These are phyloP conservation scores for Cercophora newfieldiana DNA, from an alignment of 495 filamentous ascomycete species.

Conservation along the genomic window DNA sequence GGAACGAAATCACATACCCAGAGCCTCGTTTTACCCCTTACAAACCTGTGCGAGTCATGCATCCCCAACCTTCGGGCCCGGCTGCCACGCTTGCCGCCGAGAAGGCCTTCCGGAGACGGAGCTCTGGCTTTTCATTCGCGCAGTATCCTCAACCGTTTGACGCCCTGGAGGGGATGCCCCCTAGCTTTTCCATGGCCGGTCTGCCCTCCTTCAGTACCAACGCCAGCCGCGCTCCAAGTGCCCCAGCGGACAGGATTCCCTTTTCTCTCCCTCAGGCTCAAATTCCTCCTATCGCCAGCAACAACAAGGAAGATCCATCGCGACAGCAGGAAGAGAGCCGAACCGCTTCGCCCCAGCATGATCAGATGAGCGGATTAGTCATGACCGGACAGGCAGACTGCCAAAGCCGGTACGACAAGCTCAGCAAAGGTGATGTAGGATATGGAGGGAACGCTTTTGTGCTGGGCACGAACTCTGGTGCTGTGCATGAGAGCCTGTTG, in stretches of 20 bases:
- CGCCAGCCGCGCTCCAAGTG: constrained; percentile 23
- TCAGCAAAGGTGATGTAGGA: constrained; percentile 64
- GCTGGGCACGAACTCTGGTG: constrained; percentile 25
- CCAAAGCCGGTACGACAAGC: constrained; percentile 66
- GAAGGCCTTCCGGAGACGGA: constrained; percentile 57
- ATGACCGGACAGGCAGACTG: constrained; percentile 26
- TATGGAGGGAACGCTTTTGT: constrained; percentile 63
- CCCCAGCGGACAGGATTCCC: constrained; percentile 40
- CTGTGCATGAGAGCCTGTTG: constrained; percentile 41
- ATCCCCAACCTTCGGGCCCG: constrained; percentile 33
- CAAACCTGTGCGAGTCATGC: constrained; percentile 62
- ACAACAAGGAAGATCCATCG: constrained; percentile 20
- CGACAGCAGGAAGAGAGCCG: neutral
- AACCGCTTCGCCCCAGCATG: neutral
- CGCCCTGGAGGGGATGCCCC: constrained; percentile 35
- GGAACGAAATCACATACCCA: constrained; percentile 86
- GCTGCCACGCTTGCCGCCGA: constrained; percentile 52
- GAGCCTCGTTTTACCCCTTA: constrained; percentile 86
- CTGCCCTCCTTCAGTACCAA: neutral
- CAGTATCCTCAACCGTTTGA: constrained; percentile 34
- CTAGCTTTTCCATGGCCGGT: neutral
- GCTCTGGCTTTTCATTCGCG: constrained; percentile 52
- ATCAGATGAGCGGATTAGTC: constrained; percentile 24
- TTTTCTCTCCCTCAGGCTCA: constrained; percentile 28
- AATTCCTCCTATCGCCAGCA: constrained; percentile 12